Evolutionary conservation across 106 monocot genomes (phyloP).

Genomic region (Amphibolis antarctica): DNA sequence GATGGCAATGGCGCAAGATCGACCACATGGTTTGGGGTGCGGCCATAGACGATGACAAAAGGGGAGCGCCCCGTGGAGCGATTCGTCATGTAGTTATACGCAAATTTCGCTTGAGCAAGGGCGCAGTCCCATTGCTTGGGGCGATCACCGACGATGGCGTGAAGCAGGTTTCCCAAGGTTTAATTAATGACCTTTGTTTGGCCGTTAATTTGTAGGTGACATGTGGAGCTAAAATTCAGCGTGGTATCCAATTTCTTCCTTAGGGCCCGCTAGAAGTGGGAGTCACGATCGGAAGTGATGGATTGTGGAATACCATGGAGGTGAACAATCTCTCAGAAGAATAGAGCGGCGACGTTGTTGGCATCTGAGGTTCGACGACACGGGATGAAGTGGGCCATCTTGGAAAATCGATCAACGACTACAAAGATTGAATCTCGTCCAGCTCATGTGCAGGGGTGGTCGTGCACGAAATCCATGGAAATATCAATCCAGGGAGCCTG

Average conservation of each 20-base stretch:
- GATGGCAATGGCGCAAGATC: background rate
- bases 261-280: too few species aligned
- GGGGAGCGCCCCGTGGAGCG: background rate
- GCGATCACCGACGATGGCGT: background rate
- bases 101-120: background rate
- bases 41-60: background rate
- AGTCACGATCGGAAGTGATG: background rate
- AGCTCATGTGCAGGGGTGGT: background rate
- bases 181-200: too few species aligned
- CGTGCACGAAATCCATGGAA: too few species aligned
- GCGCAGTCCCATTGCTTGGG: background rate
- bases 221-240: too few species aligned
- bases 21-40: background rate
- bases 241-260: too few species aligned
- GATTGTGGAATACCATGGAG: too few species aligned
- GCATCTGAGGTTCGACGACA: background rate
- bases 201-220: too few species aligned
- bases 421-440: background rate
- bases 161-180: background rate
- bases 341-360: background rate
- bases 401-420: conserved; percentile 1
- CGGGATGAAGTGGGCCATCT: background rate
- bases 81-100: background rate
- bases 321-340: too few species aligned
- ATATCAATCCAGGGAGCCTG: too few species aligned